Percentiles rank a stretch among this genome's conserved stretches.
These are phyloP conservation scores for Sugiyamaella grinbergsii DNA, from an alignment of 1,139 yeast species.

Conservation along the genomic window DNA sequence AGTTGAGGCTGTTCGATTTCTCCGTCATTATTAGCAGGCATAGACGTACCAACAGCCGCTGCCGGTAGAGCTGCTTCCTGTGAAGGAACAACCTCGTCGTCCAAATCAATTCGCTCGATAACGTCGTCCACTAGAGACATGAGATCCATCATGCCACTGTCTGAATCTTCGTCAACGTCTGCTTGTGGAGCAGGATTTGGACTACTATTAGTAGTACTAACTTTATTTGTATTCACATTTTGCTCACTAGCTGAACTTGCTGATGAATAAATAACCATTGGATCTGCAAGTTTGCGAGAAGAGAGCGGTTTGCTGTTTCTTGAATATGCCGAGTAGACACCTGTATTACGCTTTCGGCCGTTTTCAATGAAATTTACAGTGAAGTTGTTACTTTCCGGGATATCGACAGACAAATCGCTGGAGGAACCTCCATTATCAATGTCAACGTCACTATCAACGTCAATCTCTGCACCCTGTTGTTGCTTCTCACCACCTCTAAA, in stretches of 20 bases:
- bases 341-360: neutral
- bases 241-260: neutral
- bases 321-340: neutral
- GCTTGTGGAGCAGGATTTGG: neutral
- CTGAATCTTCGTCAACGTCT: neutral
- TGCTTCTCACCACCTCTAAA: conserved; percentile 11
- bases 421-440: conserved; percentile 13
- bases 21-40: neutral
- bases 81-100: neutral
- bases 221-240: neutral
- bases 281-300: neutral
- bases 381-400: neutral
- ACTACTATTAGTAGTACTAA: neutral
- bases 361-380: conserved; percentile 1
- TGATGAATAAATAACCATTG: neutral
- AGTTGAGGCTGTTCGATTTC: conserved; percentile 27
- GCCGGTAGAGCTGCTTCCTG: conserved; percentile 1
- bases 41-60: neutral
- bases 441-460: conserved; percentile 29
- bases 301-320: conserved; percentile 7
- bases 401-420: neutral
- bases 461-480: conserved; percentile 17
- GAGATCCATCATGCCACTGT: conserved; percentile 17
- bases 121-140: conserved; percentile 1
- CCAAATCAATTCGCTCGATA: neutral